phyloP scores from a whole-genome alignment of 108 stramenopile species.

The Pseudonitzschia delicatissima region DNA sequence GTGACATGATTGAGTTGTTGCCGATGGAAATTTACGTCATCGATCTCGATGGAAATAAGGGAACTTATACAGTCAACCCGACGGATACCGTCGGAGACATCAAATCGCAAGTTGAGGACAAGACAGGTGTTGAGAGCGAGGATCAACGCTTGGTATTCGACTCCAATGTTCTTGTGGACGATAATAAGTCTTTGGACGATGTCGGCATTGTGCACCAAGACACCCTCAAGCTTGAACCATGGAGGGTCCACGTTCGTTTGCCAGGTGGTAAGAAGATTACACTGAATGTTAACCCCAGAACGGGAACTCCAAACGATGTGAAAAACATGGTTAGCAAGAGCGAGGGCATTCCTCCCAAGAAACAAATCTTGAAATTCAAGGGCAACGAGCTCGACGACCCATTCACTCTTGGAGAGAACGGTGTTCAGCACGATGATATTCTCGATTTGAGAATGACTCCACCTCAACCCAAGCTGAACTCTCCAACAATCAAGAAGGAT shows the following conservation, averaged over 20 bases:
- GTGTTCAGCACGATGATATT: conserved; percentile 21
- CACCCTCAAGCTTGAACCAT: conserved; percentile 14
- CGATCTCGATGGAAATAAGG: conserved; percentile 13
- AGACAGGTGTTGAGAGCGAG: neutral
- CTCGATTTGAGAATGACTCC: conserved; percentile 23
- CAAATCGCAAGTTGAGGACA: conserved; percentile 9
- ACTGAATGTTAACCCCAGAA: conserved; percentile 14
- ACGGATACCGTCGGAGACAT: conserved; percentile 6
- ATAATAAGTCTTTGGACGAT: conserved; percentile 5
- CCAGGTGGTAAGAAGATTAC: conserved; percentile 12
- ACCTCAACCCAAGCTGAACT: neutral
- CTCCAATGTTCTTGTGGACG: conserved; percentile 1
- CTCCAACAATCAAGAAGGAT: neutral
- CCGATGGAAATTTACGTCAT: conserved; percentile 37
- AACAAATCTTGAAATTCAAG: conserved; percentile 12
- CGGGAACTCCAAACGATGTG: conserved; percentile 2
- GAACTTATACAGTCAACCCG: conserved; percentile 11
- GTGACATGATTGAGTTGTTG: conserved; percentile 19
- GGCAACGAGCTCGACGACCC: conserved; percentile 7
- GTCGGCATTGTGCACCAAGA: conserved; percentile 16
- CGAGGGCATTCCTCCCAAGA: conserved; percentile 12
- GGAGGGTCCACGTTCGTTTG: conserved; percentile 7
- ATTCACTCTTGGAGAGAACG: conserved; percentile 8
- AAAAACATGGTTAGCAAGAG: conserved; percentile 8
- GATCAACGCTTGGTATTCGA: conserved; percentile 21